Base-by-base conservation (phyloP, 2,329 filamentous ascomycete genomes). In the Penicillium rolfsii region DNA sequence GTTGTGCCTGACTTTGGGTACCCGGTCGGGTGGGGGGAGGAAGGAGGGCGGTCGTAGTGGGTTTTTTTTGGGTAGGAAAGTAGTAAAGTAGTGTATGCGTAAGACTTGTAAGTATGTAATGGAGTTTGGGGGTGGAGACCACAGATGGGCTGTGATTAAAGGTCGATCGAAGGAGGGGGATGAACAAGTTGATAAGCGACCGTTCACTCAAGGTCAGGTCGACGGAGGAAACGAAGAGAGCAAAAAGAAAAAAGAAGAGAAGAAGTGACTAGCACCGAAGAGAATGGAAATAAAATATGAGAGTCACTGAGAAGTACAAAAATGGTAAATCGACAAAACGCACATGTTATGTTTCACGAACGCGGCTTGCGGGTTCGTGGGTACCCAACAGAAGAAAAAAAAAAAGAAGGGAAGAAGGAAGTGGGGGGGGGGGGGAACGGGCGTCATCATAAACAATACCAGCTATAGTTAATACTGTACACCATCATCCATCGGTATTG, bases 1-100 rank as follows among this genome's bases (percentile, higher is more conserved):
- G 57, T 26, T 30, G 49, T 65, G 67, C 66, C 67, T 68, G 67
- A 67, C 67, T 33, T 33, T 66, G 63, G 63, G 62, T 66, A 67
- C 63, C 62, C 60, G 46, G 67, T 69, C 66, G 65, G 61, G 58
- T 52, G 36, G 38, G 52, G 38, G 16, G 50, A 24, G 28, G 19
- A 26, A 28, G 22, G 33, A 14, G 28, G 24, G 45, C 5, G 11
- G 36, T 11, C 38, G 52, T 33, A 12, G 35, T 36, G 8, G 8
- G 14, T 49, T 16, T 30, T n/a, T n/a, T 26, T 38, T 36, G 49
- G 49, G 30, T 36, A 1, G 14, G 1, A 35, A 4, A 2, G 49
- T 24, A 36, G 49, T 22, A 22, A 22, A 22, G 19, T 22, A 22
- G 19, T 22, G 19, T 22, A 22, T 22, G 19, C 19, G 19, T 22